Evolutionary conservation across 2,329 filamentous ascomycete genomes (phyloP).

Genomic region (Trichoderma sp.): DNA sequence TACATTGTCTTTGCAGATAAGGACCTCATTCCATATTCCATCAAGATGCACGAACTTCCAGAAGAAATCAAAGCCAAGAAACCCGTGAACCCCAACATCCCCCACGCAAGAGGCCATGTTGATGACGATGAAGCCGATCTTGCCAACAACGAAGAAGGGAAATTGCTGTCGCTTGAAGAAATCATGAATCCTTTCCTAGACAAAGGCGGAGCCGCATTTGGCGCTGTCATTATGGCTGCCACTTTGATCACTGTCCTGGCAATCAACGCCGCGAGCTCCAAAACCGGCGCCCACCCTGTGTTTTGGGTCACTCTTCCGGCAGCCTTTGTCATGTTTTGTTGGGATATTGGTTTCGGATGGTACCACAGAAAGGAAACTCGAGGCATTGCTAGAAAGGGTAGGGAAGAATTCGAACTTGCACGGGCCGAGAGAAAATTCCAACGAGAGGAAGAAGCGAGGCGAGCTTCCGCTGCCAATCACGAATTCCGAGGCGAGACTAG

Average conservation of each 20-base stretch:
- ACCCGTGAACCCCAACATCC: conserved; percentile 75
- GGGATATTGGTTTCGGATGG: conserved; percentile 69
- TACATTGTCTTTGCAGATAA: conserved; percentile 70
- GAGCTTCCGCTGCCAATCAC: not conserved
- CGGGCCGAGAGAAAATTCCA: conserved; percentile 30
- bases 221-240: conserved; percentile 66
- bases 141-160: conserved; percentile 54
- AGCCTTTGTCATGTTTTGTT: conserved; percentile 69
- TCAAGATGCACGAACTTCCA: conserved; percentile 70
- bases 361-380: conserved; percentile 64
- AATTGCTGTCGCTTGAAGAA: conserved; percentile 67
- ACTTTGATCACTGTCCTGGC: conserved; percentile 68
- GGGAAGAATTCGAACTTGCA: conserved; percentile 38
- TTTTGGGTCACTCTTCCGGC: conserved; percentile 72
- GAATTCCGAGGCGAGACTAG: not conserved
- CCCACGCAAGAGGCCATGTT: conserved; percentile 59
- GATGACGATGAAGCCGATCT: conserved; percentile 54
- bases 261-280: conserved; percentile 64
- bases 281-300: conserved; percentile 57
- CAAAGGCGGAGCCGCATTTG: conserved; percentile 66
- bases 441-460: conserved; percentile 25
- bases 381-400: conserved; percentile 61
- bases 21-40: conserved; percentile 64
- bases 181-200: conserved; percentile 78
- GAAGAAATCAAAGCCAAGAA: conserved; percentile 57